These are phyloP conservation scores for Tanacetum coccineum DNA, from an alignment of 129 eudicot species.

Conservation along the genomic window DNA sequence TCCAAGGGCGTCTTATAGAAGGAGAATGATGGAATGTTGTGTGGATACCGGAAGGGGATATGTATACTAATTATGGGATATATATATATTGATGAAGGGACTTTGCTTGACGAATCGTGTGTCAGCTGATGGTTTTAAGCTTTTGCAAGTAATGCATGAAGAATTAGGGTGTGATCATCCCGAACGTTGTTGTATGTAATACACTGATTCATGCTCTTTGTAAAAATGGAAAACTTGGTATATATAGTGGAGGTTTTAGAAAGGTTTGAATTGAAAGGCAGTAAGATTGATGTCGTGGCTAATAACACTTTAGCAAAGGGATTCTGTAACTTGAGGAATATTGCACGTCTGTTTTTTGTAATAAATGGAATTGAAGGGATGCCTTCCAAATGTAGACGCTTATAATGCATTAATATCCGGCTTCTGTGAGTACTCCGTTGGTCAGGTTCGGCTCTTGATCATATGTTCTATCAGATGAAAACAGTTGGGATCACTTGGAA, in stretches of 20 bases:
- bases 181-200: constrained; percentile 61
- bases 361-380: constrained; percentile 87
- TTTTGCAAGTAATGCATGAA: constrained; percentile 69
- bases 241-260: constrained; percentile 75
- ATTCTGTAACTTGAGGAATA: constrained; percentile 57
- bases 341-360: constrained; percentile 45
- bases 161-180: constrained; percentile 43
- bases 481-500: constrained; percentile 46
- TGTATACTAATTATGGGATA: constrained; percentile 77
- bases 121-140: constrained; percentile 71
- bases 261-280: constrained; percentile 68
- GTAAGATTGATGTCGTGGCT: constrained; percentile 61
- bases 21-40: constrained; percentile 75
- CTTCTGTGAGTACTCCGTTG: constrained; percentile 52
- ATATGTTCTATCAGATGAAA: constrained; percentile 63
- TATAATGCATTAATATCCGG: constrained; percentile 62
- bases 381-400: constrained; percentile 60
- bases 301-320: constrained; percentile 76
- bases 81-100: constrained; percentile 96
- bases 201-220: constrained; percentile 84
- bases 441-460: constrained; percentile 61
- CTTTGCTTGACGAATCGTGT: constrained; percentile 88
- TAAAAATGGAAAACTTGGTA: no score
- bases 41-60: constrained; percentile 71
- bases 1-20: constrained; percentile 78